These are phyloP conservation scores for Handroanthus guayacan DNA, from an alignment of 257 asterid species.

Conservation along the genomic window DNA sequence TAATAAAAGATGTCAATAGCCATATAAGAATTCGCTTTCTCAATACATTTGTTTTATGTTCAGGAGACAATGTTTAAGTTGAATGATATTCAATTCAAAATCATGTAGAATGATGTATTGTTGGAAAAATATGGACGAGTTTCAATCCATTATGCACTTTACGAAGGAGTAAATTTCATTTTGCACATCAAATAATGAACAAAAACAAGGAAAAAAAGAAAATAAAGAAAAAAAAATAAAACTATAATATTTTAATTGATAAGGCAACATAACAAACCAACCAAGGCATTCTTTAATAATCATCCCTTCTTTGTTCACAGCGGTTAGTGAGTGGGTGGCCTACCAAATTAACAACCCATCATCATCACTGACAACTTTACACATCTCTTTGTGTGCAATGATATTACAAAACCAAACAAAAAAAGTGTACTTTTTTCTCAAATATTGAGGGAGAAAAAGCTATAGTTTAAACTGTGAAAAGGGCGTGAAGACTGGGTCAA, in stretches of 20 bases:
- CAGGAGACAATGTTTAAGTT: too few relatives aligned
- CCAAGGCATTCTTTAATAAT: background rate
- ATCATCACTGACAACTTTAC: conserved; percentile 41
- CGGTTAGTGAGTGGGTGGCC: conserved; percentile 29
- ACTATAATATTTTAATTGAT: background rate
- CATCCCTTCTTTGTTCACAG: conserved; percentile 1
- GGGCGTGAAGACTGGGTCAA: conserved; percentile 47
- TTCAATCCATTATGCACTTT: too few relatives aligned
- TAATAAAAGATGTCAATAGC: too few relatives aligned
- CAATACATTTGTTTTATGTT: too few relatives aligned
- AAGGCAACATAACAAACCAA: background rate
- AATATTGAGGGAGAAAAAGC: conserved; percentile 33
- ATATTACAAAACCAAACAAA: conserved; percentile 31
- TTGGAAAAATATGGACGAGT: too few relatives aligned
- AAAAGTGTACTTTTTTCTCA: conserved; percentile 34
- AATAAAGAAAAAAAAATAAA: background rate
- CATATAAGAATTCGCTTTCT: too few relatives aligned
- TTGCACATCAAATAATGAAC: background rate
- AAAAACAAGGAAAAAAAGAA: background rate
- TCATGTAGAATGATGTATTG: too few relatives aligned
- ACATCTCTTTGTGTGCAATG: conserved; percentile 29
- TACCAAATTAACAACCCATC: conserved; percentile 45
- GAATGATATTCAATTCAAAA: too few relatives aligned
- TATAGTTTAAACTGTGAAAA: conserved; percentile 28
- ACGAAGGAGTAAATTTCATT: too few relatives aligned